Conservation (phyloP, 2,329 filamentous ascomycete species). For the Pseudocercospora macadamiae region DNA sequence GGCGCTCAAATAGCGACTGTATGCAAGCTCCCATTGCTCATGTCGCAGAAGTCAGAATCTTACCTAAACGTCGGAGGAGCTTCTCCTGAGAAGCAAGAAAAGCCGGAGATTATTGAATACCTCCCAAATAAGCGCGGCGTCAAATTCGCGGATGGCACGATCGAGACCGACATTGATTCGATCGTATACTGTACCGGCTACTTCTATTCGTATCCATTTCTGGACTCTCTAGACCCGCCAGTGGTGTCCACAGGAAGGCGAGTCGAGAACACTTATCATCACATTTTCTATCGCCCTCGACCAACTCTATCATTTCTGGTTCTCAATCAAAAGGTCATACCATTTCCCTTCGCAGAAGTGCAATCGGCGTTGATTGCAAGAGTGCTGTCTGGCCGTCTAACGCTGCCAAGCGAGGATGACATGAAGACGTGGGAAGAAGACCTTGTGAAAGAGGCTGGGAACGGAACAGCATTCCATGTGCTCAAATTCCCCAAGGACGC, state of each 20-base stretch:
- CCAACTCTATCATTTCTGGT: constrained; percentile 79
- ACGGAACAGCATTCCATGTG: constrained; percentile 57
- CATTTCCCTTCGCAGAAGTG: constrained; percentile 77
- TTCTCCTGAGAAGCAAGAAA: constrained; percentile 58
- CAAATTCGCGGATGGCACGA: constrained; percentile 65
- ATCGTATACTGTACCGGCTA: constrained; percentile 90
- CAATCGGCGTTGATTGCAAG: constrained; percentile 78
- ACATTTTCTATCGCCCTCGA: constrained; percentile 74
- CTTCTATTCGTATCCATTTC: constrained; percentile 80
- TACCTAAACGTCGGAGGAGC: constrained; percentile 44
- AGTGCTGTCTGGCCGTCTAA: constrained; percentile 72
- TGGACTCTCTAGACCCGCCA: constrained; percentile 54
- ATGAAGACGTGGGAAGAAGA: constrained; percentile 71
- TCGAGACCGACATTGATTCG: constrained; percentile 71
- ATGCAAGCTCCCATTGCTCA: constrained; percentile 63
- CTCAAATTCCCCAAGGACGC: constrained; percentile 65
- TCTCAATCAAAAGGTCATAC: constrained; percentile 82
- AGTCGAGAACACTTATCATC: constrained; percentile 74
- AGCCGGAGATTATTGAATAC: constrained; percentile 58
- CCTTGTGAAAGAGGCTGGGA: constrained; percentile 43
- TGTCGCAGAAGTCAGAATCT: constrained; percentile 61
- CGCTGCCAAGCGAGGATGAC: constrained; percentile 62
- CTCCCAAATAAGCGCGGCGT: constrained; percentile 63
- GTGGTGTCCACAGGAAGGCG: constrained; percentile 70
- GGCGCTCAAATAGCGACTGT: constrained; percentile 70